A percentile compares a stretch with the other conserved stretches of the same genome.
Conservation (phyloP, 352 stramenopile species). For the Phytophthora podocarpi region DNA sequence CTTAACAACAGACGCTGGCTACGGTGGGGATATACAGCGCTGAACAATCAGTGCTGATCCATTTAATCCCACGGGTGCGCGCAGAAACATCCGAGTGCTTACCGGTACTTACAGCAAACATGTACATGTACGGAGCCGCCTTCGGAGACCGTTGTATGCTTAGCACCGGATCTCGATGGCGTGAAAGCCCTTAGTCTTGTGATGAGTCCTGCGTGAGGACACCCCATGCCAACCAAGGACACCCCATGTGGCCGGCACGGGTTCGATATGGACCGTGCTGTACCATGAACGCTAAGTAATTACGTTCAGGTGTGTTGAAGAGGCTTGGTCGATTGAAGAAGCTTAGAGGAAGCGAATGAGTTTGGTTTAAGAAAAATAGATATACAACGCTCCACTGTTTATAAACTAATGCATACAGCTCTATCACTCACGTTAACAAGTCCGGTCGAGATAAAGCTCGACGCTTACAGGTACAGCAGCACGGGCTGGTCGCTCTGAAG, state of each 20-base stretch:
- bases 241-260: too few species aligned
- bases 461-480: conserved; percentile 40
- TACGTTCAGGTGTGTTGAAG: too few species aligned
- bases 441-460: conserved; percentile 8
- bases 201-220: conserved; percentile 17
- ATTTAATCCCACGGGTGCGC: conserved; percentile 20
- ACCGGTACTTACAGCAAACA: conserved; percentile 7
- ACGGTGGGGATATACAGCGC: conserved; percentile 25
- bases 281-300: too few species aligned
- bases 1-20: conserved; percentile 15
- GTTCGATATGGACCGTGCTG: too few species aligned
- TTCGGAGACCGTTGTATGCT: conserved; percentile 27
- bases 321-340: not conserved
- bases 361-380: conserved; percentile 32
- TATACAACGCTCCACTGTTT: conserved; percentile 41
- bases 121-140: conserved; percentile 17
- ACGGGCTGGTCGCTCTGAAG: conserved; percentile 38
- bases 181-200: conserved; percentile 23
- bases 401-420: conserved; percentile 48
- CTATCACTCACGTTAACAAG: conserved; percentile 43
- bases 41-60: conserved; percentile 29
- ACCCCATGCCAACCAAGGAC: not conserved
- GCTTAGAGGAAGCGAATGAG: conserved; percentile 11
- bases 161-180: conserved; percentile 28
- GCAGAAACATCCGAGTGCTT: conserved; percentile 23